Conservation (phyloP, 139 green algal genomes). For the Zygnema cylindricum region DNA sequence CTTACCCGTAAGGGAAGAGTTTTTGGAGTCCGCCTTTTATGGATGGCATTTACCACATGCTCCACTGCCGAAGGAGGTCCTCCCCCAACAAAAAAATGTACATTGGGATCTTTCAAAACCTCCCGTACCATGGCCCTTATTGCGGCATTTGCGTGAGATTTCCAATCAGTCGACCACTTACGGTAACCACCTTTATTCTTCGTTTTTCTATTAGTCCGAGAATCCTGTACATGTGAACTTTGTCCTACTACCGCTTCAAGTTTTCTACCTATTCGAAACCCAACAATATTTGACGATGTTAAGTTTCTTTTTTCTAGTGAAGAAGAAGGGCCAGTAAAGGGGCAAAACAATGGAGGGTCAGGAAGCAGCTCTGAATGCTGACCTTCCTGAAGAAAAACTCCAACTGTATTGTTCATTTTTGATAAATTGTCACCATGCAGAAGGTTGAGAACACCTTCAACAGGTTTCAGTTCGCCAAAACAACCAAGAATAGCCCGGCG, state of each 20-base stretch:
- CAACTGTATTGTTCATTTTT: neutral
- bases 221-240: neutral
- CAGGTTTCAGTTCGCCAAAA: neutral
- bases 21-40: neutral
- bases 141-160: neutral
- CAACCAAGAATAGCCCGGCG: neutral
- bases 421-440: neutral
- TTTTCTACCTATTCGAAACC: neutral
- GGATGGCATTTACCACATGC: neutral
- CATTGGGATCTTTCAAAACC: neutral
- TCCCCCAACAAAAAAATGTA: neutral
- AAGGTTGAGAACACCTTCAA: neutral
- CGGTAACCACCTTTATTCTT: neutral
- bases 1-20: too few species aligned
- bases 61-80: neutral
- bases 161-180: neutral
- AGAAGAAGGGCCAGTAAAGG: too few species aligned
- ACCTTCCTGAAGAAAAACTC: neutral
- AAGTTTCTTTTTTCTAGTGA: too few species aligned
- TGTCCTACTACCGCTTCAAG: neutral
- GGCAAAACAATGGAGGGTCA: neutral
- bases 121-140: neutral
- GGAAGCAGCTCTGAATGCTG: neutral
- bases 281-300: neutral
- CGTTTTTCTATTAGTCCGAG: neutral